Percentiles rank a stretch among this genome's conserved stretches.
Conservation (phyloP, 495 filamentous ascomycete genomes). For the Evernia prunastri region DNA sequence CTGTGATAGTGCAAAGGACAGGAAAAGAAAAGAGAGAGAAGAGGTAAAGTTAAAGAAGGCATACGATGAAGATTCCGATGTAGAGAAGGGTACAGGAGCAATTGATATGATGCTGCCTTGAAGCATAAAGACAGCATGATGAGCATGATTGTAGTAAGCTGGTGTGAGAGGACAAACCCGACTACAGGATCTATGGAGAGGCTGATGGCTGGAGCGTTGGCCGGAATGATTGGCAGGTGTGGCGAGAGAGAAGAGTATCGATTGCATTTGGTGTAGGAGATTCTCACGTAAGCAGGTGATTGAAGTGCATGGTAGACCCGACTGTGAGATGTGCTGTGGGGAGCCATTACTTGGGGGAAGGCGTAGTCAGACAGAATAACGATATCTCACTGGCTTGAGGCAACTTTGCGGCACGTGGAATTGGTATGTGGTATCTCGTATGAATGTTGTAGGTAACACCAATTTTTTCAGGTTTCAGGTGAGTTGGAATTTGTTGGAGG, state of each 20-base stretch:
- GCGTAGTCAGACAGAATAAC: too few species aligned
- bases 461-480: too few species aligned
- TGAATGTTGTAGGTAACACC: too few species aligned
- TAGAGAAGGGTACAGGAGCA: not conserved
- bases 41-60: not conserved
- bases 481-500: too few species aligned
- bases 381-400: too few species aligned
- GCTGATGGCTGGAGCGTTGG: not conserved
- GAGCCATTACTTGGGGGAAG: too few species aligned
- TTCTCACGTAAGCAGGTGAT: not conserved
- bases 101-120: not conserved
- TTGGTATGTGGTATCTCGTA: too few species aligned
- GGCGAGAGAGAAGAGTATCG: not conserved
- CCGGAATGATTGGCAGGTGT: not conserved
- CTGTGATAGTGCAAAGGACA: not conserved
- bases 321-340: not conserved
- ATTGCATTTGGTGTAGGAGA: not conserved
- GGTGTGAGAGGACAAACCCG: not conserved
- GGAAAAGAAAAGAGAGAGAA: not conserved
- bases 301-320: not conserved
- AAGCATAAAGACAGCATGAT: not conserved
- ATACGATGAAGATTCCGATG: not conserved
- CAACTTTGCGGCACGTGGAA: too few species aligned
- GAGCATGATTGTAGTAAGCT: not conserved
- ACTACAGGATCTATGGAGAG: not conserved